Conservation (phyloP, 257 asterid species). For the Handroanthus guayacan region DNA sequence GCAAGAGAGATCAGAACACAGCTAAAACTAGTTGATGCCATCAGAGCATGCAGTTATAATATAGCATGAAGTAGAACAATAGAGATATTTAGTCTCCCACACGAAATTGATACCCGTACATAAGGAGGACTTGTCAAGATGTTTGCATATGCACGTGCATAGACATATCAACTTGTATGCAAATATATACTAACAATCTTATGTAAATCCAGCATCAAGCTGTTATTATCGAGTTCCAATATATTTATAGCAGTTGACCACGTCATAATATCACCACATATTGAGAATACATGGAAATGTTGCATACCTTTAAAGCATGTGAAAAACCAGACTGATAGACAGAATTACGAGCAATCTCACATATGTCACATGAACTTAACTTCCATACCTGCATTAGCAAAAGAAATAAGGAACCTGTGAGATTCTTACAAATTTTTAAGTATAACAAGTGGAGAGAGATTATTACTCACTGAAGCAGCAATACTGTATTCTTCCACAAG, state of each 20-base stretch:
- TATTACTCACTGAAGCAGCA: slow-evolving; percentile 73
- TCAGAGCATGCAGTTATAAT: not conserved
- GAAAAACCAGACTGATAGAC: slow-evolving; percentile 83
- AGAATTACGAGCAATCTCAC: slow-evolving; percentile 82
- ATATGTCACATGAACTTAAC: slow-evolving; percentile 73
- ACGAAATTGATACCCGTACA: no score
- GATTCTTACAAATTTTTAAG: not conserved
- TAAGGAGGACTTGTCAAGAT: no score
- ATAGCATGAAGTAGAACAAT: not conserved
- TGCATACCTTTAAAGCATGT: slow-evolving; percentile 67
- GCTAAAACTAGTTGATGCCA: not conserved
- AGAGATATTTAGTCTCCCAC: not conserved
- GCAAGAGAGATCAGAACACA: slow-evolving; percentile 22
- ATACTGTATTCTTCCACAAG: slow-evolving; percentile 84
- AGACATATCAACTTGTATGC: not conserved
- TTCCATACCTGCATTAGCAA: slow-evolving; percentile 65
- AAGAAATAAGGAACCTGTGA: not conserved
- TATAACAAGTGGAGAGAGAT: not conserved
- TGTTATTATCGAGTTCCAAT: not conserved
- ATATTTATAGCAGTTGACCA: not conserved
- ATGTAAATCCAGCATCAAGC: not conserved
- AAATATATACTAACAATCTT: not conserved
- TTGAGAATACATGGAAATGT: not conserved
- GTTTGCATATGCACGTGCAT: no score
- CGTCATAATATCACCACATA: not conserved